phyloP scores from a whole-genome alignment of 2,329 filamentous ascomycete species.

The Fusarium metavorans region DNA sequence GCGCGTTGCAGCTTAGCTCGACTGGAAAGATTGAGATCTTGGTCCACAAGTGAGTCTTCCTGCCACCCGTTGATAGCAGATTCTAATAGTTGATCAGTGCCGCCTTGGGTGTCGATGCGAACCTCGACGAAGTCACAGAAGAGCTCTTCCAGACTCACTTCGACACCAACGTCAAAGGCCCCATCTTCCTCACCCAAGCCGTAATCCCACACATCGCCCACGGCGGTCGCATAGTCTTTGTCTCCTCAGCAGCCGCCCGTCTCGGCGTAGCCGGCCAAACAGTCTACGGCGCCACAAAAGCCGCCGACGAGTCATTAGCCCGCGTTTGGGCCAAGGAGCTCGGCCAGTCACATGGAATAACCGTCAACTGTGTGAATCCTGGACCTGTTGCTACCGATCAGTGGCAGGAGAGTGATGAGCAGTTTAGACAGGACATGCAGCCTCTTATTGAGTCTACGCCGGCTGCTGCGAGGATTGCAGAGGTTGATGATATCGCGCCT shows the following conservation, averaged over 20 bases:
- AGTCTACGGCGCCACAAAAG: conserved; percentile 52
- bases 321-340: conserved; percentile 50
- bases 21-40: conserved; percentile 44
- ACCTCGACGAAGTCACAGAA: conserved; percentile 30
- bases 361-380: conserved; percentile 49
- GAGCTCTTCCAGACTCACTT: conserved; percentile 23
- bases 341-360: conserved; percentile 44
- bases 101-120: conserved; percentile 25
- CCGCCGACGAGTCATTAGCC: conserved; percentile 46
- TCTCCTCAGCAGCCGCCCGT: conserved; percentile 49
- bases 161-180: conserved; percentile 38
- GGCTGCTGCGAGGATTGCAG: conserved; percentile 45
- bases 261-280: conserved; percentile 45
- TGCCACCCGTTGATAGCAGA: background rate
- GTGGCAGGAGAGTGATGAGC: conserved; percentile 43
- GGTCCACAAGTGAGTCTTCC: conserved; percentile 35
- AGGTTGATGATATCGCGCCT: conserved; percentile 48
- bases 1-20: conserved; percentile 30
- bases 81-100: background rate
- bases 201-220: conserved; percentile 45
- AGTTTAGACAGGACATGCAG: conserved; percentile 49
- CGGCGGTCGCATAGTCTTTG: conserved; percentile 50
- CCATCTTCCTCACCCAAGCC: conserved; percentile 49
- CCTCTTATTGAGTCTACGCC: conserved; percentile 48
- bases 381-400: conserved; percentile 46